Evolutionary conservation across 352 stramenopile species (phyloP), one percentile per base, ranked within the genome.

Genomic region (Peronospora destructor): DNA sequence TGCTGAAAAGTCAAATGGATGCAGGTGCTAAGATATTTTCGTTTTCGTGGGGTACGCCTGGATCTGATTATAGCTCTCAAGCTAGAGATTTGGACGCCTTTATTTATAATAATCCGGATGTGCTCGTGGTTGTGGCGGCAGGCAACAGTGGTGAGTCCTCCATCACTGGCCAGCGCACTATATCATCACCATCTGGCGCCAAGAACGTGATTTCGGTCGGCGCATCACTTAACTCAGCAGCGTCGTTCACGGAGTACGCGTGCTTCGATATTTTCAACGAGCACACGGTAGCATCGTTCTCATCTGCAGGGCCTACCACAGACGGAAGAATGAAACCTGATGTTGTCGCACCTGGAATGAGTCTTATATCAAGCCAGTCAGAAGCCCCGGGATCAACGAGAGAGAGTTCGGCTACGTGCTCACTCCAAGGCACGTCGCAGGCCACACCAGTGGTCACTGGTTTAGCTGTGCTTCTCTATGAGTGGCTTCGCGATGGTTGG

Each of bases 251-350:
- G 14, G 50, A 71, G 9, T 71, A 64, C 2, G 54, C 58, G 21
- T 91, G 81, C n/a, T 51, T 67, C 2, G 56, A 66, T 9, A 66
- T 87, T 11, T 86, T 87, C 45, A 91, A 91, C 40, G 64, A 87
- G 21, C 60, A 62, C 35, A 84, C 83, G 1, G 71, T 96, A 5
- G 84, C 84, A 11, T 85, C 71, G 12, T 96, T 96, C 57, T 93
- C 78, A 10, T 92, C 77, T 12, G 64, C 65, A 11, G 87, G 86
- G 0, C 85, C 85, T 1, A 95, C 86, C 2, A 73, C 66, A 0
- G 85, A 96, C 57, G 74, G 75, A 5, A 71, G 86, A 17, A 61
- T 95, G 36, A 96, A 96, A 57, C 87, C 87, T 10, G 87, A 96
- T 19, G 64, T 96, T 13, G 73, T 95, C 5, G 84, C 80, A 2